A percentile compares a stretch with the other conserved stretches of the same genome.
Evolutionary conservation across 495 filamentous ascomycete genomes (phyloP).

Genomic region (Hypomontagnella submonticulosa): DNA sequence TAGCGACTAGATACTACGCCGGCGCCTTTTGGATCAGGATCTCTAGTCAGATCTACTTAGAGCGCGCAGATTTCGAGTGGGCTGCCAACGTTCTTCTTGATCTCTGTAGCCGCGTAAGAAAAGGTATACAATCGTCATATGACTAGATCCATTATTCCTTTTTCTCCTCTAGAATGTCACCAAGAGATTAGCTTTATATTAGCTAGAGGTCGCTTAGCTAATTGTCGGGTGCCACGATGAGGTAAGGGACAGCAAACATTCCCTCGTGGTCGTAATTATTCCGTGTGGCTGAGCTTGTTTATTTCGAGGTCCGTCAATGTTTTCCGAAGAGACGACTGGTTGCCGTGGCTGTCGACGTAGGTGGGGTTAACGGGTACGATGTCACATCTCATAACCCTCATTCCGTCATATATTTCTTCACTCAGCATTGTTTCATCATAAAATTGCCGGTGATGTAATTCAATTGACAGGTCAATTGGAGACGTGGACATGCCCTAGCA

Average conservation of each 20-base stretch:
- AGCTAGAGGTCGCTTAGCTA: no score
- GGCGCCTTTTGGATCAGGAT: conserved; percentile 75
- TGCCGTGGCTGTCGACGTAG: neutral
- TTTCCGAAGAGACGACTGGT: conserved; percentile 1
- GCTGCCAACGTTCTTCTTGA: conserved; percentile 68
- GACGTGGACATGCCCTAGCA: conserved; percentile 3
- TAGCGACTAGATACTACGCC: conserved; percentile 71
- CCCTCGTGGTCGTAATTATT: conserved; percentile 1
- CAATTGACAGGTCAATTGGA: conserved; percentile 36
- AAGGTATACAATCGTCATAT: conserved; percentile 55
- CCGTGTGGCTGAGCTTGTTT: conserved; percentile 12
- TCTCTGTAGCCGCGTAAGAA: conserved; percentile 68
- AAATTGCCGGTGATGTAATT: conserved; percentile 15
- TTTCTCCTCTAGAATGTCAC: no score
- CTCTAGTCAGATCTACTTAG: conserved; percentile 84
- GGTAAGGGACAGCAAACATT: conserved; percentile 4
- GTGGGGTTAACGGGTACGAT: conserved; percentile 8
- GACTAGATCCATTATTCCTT: neutral
- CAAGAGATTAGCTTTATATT: no score
- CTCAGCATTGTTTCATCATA: conserved; percentile 7
- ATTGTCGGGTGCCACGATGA: neutral
- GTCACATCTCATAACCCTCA: conserved; percentile 34
- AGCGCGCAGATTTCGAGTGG: conserved; percentile 80
- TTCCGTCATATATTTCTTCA: conserved; percentile 7
- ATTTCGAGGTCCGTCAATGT: neutral